Percentiles rank a stretch among this genome's conserved stretches.
Evolutionary conservation across 495 filamentous ascomycete species (phyloP).

Genomic region (Glutinoglossum americanum): DNA sequence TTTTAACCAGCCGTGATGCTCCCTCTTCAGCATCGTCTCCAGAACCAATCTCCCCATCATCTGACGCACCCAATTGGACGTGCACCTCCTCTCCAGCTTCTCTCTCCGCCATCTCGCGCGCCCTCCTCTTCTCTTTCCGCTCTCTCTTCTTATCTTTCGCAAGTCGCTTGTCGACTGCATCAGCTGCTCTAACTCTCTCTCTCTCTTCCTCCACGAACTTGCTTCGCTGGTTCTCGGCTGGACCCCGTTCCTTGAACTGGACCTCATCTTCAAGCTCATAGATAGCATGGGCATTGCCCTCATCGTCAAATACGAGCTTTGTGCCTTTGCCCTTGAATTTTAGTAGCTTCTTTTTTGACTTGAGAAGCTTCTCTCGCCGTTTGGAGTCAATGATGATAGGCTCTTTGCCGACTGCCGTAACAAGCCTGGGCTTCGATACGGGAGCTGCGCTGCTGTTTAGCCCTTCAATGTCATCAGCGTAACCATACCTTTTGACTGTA

Average conservation of each 20-base stretch:
- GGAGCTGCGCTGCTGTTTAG: conserved; percentile 6
- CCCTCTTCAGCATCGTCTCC: neutral
- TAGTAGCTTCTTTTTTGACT: conserved; percentile 79
- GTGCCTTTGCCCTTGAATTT: conserved; percentile 70
- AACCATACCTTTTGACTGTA: conserved; percentile 63
- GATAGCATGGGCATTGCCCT: conserved; percentile 58
- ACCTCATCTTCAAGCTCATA: conserved; percentile 78
- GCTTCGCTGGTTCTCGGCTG: conserved; percentile 48
- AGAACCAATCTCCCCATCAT: conserved; percentile 12
- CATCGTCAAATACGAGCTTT: conserved; percentile 80
- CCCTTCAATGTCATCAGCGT: conserved; percentile 21
- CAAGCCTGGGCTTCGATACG: conserved; percentile 2
- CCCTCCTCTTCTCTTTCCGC: conserved; percentile 73
- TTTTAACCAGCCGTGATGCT: neutral
- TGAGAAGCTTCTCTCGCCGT: conserved; percentile 76
- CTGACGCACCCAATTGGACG: conserved; percentile 23
- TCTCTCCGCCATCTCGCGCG: conserved; percentile 38
- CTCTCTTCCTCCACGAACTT: conserved; percentile 56
- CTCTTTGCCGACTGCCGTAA: conserved; percentile 30
- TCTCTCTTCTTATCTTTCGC: conserved; percentile 61
- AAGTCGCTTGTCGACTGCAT: conserved; percentile 60
- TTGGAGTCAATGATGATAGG: conserved; percentile 74
- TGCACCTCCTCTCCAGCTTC: conserved; percentile 24
- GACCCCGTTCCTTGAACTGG: conserved; percentile 49
- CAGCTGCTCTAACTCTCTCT: conserved; percentile 48